phyloP scores from a whole-genome alignment of 345 rosid species.

The Eucalyptus marginata region DNA sequence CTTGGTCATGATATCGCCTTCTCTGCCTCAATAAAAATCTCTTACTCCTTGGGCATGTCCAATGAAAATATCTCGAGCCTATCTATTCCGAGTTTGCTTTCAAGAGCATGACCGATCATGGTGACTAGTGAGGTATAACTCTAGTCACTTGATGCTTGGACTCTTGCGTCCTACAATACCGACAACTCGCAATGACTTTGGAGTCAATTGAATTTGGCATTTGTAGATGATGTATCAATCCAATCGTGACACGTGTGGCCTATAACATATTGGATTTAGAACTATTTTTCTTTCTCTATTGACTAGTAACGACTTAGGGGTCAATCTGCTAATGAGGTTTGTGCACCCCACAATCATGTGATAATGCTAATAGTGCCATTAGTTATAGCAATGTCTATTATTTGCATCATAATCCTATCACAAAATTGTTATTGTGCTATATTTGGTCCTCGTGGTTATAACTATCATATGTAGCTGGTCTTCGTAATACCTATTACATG shows the following conservation, averaged over 20 bases:
- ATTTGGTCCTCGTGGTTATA: background rate
- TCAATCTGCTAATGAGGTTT: background rate
- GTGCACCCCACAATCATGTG: too few species aligned
- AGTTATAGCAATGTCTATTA: background rate
- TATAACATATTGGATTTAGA: background rate
- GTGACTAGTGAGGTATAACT: too few species aligned
- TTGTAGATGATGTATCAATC: background rate
- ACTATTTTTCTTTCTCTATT: background rate
- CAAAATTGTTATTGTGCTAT: background rate
- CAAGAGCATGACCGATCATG: background rate
- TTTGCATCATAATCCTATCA: background rate
- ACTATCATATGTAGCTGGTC: background rate
- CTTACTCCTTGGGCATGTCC: too few species aligned
- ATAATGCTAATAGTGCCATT: background rate
- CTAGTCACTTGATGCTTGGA: background rate
- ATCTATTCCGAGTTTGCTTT: too few species aligned
- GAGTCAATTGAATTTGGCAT: background rate
- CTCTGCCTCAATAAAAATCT: too few species aligned
- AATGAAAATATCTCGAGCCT: too few species aligned
- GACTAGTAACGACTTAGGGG: background rate
- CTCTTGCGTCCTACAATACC: background rate
- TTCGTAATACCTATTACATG: background rate
- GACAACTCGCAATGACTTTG: background rate
- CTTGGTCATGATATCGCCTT: too few species aligned
- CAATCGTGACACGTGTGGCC: background rate